These are phyloP conservation scores for Xanthoparmelia taractica DNA, from an alignment of 495 filamentous ascomycete genomes.

Conservation along the genomic window DNA sequence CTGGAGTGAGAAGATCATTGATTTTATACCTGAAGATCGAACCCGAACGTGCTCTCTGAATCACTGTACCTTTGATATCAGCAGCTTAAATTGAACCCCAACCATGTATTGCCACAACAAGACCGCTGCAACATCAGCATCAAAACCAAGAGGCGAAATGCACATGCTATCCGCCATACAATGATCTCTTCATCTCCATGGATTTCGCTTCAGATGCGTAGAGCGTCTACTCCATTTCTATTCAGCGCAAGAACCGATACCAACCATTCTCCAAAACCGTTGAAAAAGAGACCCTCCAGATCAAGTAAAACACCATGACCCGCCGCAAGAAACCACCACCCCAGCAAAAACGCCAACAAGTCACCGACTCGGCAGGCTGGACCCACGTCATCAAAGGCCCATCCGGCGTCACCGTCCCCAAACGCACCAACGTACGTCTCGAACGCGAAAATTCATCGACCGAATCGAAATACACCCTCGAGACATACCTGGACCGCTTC, in stretches of 20 bases:
- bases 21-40: too few relatives aligned
- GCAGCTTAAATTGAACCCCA: background rate
- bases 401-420: slow-evolving; percentile 24
- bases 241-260: background rate
- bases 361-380: slow-evolving; percentile 48
- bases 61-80: background rate
- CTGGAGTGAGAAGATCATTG: too few relatives aligned
- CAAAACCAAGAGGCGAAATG: background rate
- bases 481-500: slow-evolving; percentile 33
- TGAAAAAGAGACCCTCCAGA: too few relatives aligned
- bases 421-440: slow-evolving; percentile 18
- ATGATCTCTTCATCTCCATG: background rate
- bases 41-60: too few relatives aligned
- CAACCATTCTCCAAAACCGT: background rate
- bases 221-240: background rate
- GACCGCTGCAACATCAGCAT: background rate
- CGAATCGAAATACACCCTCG: slow-evolving; percentile 33
- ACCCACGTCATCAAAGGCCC: slow-evolving; percentile 43
- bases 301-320: slow-evolving; percentile 30
- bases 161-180: background rate
- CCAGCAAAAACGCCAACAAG: slow-evolving; percentile 38
- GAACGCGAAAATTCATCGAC: background rate
- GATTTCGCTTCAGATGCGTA: background rate
- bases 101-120: background rate
- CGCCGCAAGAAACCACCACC: slow-evolving; percentile 30